phyloP scores from a whole-genome alignment of 2,329 filamentous ascomycete species.

The Xylariales sp. region DNA sequence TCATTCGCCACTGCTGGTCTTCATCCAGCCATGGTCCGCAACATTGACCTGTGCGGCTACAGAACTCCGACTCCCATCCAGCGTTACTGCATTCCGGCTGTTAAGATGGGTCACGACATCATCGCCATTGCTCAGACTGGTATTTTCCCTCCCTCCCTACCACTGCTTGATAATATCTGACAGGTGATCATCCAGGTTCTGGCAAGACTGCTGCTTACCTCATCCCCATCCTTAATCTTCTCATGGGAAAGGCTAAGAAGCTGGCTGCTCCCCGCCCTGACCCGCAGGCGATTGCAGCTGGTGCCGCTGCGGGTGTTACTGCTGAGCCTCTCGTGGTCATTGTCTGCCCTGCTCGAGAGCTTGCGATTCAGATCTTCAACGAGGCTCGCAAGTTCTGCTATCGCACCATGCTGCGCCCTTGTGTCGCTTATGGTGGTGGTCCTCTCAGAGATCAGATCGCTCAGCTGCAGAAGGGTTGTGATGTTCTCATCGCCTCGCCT shows the following conservation, averaged over 20 bases:
- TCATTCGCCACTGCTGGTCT: constrained; percentile 72
- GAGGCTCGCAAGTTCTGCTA: constrained; percentile 92
- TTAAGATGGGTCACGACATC: constrained; percentile 72
- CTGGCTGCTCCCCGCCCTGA: constrained; percentile 74
- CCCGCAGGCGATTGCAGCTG: constrained; percentile 47
- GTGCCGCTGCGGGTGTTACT: constrained; percentile 44
- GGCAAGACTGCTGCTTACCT: constrained; percentile 95
- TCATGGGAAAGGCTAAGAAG: constrained; percentile 96
- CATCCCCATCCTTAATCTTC: constrained; percentile 78
- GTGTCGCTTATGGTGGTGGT: constrained; percentile 82
- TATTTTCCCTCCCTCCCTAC: constrained; percentile 38
- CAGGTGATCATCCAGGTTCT: constrained; percentile 57
- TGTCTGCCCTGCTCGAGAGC: constrained; percentile 80
- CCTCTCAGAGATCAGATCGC: constrained; percentile 64
- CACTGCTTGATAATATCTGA: constrained; percentile 5
- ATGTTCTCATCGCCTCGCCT: constrained; percentile 82
- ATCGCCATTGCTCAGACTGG: constrained; percentile 91
- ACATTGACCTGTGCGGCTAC: constrained; percentile 71
- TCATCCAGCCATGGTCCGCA: constrained; percentile 77
- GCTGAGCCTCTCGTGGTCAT: constrained; percentile 88
- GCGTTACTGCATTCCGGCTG: constrained; percentile 74
- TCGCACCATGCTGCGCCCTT: constrained; percentile 87
- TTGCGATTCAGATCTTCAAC: constrained; percentile 92
- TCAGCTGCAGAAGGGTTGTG: constrained; percentile 78
- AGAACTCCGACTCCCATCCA: constrained; percentile 78